Percentiles rank a stretch among this genome's conserved stretches.
Conservation (phyloP, 1,284 basidiomycete genomes). For the Puccinia coronata region DNA sequence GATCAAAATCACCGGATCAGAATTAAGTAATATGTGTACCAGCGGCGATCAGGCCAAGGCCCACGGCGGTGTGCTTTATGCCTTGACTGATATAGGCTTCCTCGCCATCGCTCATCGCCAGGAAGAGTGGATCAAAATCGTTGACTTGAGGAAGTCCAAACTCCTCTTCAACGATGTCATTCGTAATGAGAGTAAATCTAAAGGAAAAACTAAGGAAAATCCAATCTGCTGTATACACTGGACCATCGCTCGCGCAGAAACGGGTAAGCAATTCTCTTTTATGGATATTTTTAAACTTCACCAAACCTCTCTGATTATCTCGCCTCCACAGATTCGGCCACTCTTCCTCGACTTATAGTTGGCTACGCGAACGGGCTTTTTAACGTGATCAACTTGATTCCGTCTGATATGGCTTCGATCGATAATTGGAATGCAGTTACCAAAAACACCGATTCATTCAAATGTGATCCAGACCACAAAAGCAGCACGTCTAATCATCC, state of each 20-base stretch:
- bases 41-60: not conserved
- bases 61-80: slow-evolving; percentile 4
- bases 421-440: slow-evolving; percentile 44
- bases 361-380: slow-evolving; percentile 31
- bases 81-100: slow-evolving; percentile 41
- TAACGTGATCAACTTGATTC: slow-evolving; percentile 25
- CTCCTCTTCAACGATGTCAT: slow-evolving; percentile 34
- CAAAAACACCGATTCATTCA: slow-evolving; percentile 11
- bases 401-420: slow-evolving; percentile 40
- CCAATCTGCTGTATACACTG: slow-evolving; percentile 20
- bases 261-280: slow-evolving; percentile 15
- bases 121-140: slow-evolving; percentile 27
- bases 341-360: slow-evolving; percentile 40
- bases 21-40: not conserved
- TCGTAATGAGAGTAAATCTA: slow-evolving; percentile 20
- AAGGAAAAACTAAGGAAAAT: slow-evolving; percentile 20
- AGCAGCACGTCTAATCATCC: not conserved
- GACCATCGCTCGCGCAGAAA: slow-evolving; percentile 23
- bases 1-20: slow-evolving; percentile 14
- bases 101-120: slow-evolving; percentile 34
- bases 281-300: not conserved
- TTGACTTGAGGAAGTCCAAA: slow-evolving; percentile 41
- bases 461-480: slow-evolving; percentile 19
- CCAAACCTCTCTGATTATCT: not conserved
- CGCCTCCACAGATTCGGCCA: slow-evolving; percentile 18